A percentile compares a stretch with the other conserved stretches of the same genome.
phyloP scores from a whole-genome alignment of 1,139 yeast species.

The Geotrichum cucujoidarum region DNA sequence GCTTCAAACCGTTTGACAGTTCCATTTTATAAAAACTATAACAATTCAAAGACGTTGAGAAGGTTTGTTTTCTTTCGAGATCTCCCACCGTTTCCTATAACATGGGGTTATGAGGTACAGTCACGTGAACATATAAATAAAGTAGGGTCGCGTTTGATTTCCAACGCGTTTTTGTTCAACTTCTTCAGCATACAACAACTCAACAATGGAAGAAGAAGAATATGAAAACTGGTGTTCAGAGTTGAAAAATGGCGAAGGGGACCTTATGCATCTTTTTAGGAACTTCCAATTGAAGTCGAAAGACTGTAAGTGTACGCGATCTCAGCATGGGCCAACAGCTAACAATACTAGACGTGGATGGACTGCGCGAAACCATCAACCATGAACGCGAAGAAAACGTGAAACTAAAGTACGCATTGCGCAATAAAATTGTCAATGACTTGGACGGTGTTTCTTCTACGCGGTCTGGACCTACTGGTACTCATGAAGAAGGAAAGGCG shows the following conservation, averaged over 20 bases:
- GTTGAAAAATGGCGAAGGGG: slow-evolving; percentile 8
- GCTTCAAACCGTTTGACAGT: too few relatives aligned
- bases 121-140: too few relatives aligned
- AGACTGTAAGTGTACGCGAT: slow-evolving; percentile 8
- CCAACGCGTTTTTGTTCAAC: too few relatives aligned
- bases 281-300: slow-evolving; percentile 7
- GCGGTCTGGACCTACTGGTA: background rate
- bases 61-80: too few relatives aligned
- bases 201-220: slow-evolving; percentile 16
- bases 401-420: slow-evolving; percentile 4
- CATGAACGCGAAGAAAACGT: slow-evolving; percentile 14
- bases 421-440: slow-evolving; percentile 6
- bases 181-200: too few relatives aligned
- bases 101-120: too few relatives aligned
- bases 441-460: background rate
- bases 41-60: too few relatives aligned
- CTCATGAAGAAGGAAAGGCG: background rate
- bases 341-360: slow-evolving; percentile 4
- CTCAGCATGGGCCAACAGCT: background rate
- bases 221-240: slow-evolving; percentile 13
- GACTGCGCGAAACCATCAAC: slow-evolving; percentile 6
- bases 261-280: slow-evolving; percentile 7
- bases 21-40: too few relatives aligned
- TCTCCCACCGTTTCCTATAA: too few relatives aligned
- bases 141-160: too few relatives aligned